Base-by-base conservation (phyloP, 1,284 basidiomycete species). In the Salmacisia buchloeana region DNA sequence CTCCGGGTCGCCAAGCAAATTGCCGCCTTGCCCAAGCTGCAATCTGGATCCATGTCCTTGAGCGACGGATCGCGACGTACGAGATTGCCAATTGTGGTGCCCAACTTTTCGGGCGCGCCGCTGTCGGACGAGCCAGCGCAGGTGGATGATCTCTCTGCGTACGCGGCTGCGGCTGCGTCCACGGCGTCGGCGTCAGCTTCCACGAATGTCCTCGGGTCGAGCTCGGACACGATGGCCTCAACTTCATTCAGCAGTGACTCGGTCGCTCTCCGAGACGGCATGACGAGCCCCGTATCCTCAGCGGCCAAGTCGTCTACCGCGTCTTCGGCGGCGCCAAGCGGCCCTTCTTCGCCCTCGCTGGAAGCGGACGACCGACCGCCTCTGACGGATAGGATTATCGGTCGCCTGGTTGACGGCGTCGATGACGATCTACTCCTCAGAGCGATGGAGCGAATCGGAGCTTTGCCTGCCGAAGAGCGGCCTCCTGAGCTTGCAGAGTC, bases 391-490 rank as follows among this genome's bases (percentile, higher is more conserved):
- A 9, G 49, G 6, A 29, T 54, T 13, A 54, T 54, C 49, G 29
- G 34, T 15, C 31, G 34, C 12, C 29, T 54, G 25, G 29, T 54
- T 9, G 29, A 54, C 12, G 49, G 29, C 15, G 49, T 27, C 2
- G 34, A 54, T n/a, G 49, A 54, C 29, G 49, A 54, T 33, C 12
- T 54, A 31, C 13, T 54, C 13, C 27, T 54, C 12, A 54, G 29
- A 54, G 49, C 49, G 49, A 54, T 54, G 49, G 49, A 54, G 29
- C 25, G 29, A 31, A 54, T 54, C 34, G 49, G 49, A 2, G 49
- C 29, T 1, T 33, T 54, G 1, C 49, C 49, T 5, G 21, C 15
- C 7, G 49, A 54, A 4, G 49, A 33, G 27, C 31, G 34, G 49
- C 49, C 49, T 18, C 49, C 27, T 27, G 29, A 23, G 7, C 25